Evolutionary conservation across 495 filamentous ascomycete genomes (phyloP).

Genomic region (Penicillium bialowiezense): DNA sequence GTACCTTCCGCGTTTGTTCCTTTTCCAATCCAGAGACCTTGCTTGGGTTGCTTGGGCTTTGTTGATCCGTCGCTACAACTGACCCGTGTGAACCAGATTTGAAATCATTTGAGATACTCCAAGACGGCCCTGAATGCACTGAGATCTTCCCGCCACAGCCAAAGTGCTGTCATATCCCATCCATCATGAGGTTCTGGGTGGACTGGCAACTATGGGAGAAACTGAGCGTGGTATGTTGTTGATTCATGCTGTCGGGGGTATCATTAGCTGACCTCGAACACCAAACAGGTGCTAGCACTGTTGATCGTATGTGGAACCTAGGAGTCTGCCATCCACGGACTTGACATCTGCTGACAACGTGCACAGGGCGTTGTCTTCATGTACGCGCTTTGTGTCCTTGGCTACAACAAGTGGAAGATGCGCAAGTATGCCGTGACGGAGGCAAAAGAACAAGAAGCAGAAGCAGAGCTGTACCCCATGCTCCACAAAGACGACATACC

Average conservation of each 20-base stretch:
- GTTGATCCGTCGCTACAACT: too few relatives aligned
- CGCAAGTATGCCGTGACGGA: slow-evolving; percentile 64
- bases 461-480: slow-evolving; percentile 27
- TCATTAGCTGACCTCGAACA: slow-evolving; percentile 10
- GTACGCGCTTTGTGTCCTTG: slow-evolving; percentile 40
- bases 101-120: too few relatives aligned
- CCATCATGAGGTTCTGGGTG: slow-evolving; percentile 61
- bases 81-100: too few relatives aligned
- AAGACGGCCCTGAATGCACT: too few relatives aligned
- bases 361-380: slow-evolving; percentile 45
- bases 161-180: not conserved
- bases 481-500: slow-evolving; percentile 62
- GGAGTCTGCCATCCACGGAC: too few relatives aligned
- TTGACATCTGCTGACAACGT: slow-evolving; percentile 28
- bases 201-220: slow-evolving; percentile 87
- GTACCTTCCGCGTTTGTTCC: too few relatives aligned
- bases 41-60: too few relatives aligned
- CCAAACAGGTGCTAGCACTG: slow-evolving; percentile 37
- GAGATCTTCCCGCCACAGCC: not conserved
- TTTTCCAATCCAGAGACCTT: too few relatives aligned
- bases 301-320: slow-evolving; percentile 40
- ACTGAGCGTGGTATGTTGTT: slow-evolving; percentile 74
- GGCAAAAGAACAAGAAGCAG: slow-evolving; percentile 55
- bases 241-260: not conserved
- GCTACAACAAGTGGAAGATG: slow-evolving; percentile 61